Percentiles rank a stretch among this genome's conserved stretches.
These are phyloP conservation scores for Malassezia slooffiae DNA, from an alignment of 1,284 basidiomycete genomes.

Conservation along the genomic window DNA sequence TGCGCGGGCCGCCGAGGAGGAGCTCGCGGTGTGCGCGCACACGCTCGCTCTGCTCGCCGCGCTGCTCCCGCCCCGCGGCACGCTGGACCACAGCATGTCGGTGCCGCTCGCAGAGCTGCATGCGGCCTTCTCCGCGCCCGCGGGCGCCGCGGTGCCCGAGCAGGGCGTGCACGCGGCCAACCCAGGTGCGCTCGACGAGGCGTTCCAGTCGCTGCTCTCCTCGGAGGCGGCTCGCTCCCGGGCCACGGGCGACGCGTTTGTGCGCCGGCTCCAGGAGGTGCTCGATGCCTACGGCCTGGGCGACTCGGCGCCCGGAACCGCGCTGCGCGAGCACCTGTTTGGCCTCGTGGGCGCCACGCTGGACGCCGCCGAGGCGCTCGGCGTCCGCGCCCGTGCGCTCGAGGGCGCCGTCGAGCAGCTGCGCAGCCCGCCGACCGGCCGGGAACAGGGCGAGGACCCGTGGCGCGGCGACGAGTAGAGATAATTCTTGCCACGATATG, in stretches of 20 bases:
- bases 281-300: too few species aligned
- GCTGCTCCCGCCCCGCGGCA: slow-evolving; percentile 8
- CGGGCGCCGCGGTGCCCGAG: not conserved
- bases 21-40: slow-evolving; percentile 5
- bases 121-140: slow-evolving; percentile 5
- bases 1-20: not conserved
- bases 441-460: too few species aligned
- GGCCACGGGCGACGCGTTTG: slow-evolving; percentile 4
- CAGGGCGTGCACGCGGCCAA: not conserved
- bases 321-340: slow-evolving; percentile 7
- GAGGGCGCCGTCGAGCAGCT: not conserved
- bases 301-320: too few species aligned
- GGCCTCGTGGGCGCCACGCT: slow-evolving; percentile 8
- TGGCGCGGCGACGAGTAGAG: too few species aligned
- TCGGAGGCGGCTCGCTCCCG: not conserved
- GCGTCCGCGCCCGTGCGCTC: slow-evolving; percentile 11
- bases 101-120: slow-evolving; percentile 7
- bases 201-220: not conserved
- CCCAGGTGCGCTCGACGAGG: not conserved
- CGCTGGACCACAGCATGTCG: slow-evolving; percentile 14
- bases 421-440: too few species aligned
- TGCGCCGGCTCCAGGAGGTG: not conserved
- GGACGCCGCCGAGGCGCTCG: slow-evolving; percentile 10
- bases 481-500: too few species aligned
- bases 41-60: slow-evolving; percentile 7